Conservation (phyloP, 495 filamentous ascomycete genomes). For the Neurospora terricola region DNA sequence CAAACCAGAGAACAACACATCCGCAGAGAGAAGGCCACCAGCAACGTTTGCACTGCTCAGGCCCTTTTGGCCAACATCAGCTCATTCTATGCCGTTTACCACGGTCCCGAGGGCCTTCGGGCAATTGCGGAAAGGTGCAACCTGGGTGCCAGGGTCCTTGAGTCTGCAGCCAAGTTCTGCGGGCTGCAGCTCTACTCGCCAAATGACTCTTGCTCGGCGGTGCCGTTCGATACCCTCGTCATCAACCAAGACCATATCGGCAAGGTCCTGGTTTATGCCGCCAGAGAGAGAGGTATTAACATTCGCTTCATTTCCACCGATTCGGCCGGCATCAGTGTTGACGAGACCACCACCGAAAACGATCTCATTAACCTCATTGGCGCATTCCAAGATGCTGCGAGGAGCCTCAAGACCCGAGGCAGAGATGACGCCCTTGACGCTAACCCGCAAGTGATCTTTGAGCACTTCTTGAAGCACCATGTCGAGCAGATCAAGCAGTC, state of each 20-base stretch:
- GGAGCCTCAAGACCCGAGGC: constrained; percentile 1
- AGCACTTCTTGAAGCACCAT: constrained; percentile 23
- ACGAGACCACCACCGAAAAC: constrained; percentile 28
- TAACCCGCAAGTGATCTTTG: constrained; percentile 13
- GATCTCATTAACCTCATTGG: constrained; percentile 22
- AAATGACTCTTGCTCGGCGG: constrained; percentile 43
- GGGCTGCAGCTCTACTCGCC: constrained; percentile 52
- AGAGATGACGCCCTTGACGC: constrained; percentile 20
- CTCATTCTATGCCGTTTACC: constrained; percentile 95
- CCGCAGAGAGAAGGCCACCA: constrained; percentile 93
- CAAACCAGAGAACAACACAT: constrained; percentile 98
- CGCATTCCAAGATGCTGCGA: constrained; percentile 9
- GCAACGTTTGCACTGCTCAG: constrained; percentile 97
- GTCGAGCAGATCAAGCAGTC: constrained; percentile 7
- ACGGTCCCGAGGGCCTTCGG: constrained; percentile 78
- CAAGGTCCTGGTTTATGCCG: background rate
- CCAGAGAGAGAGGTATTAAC: constrained; percentile 12
- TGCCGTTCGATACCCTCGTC: constrained; percentile 74
- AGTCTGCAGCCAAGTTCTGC: constrained; percentile 52
- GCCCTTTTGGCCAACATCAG: constrained; percentile 95
- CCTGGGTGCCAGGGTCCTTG: constrained; percentile 58
- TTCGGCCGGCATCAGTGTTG: constrained; percentile 29
- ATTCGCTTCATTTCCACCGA: constrained; percentile 15
- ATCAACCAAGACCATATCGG: constrained; percentile 35
- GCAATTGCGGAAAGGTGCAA: constrained; percentile 73